Evolutionary conservation across 2,329 filamentous ascomycete genomes (phyloP).

Genomic region (Dactylonectria estremocensis): DNA sequence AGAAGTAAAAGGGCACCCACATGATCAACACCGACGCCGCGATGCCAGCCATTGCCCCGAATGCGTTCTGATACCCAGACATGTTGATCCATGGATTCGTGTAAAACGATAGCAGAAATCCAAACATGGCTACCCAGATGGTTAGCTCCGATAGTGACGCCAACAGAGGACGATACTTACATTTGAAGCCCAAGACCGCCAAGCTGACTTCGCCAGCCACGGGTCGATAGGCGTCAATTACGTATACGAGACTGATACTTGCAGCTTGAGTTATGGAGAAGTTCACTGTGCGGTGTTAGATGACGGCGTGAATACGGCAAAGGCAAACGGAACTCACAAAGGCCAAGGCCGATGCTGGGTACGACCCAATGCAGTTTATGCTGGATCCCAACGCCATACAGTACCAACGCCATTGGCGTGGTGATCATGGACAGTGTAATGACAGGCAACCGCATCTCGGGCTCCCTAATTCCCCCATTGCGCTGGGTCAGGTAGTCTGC

Average conservation of each 20-base stretch:
- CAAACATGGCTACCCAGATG: slow-evolving; percentile 62
- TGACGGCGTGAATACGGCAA: neutral
- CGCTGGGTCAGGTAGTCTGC: slow-evolving; percentile 65
- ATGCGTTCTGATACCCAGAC: slow-evolving; percentile 66
- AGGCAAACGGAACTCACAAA: slow-evolving; percentile 57
- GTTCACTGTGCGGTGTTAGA: slow-evolving; percentile 58
- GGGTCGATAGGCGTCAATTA: slow-evolving; percentile 71
- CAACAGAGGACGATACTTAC: slow-evolving; percentile 49
- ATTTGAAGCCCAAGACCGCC: slow-evolving; percentile 69
- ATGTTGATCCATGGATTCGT: slow-evolving; percentile 71
- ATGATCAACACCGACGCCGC: slow-evolving; percentile 61
- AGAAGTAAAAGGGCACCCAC: slow-evolving; percentile 67
- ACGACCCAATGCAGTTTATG: slow-evolving; percentile 68
- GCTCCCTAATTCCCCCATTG: slow-evolving; percentile 70
- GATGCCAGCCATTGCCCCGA: slow-evolving; percentile 72
- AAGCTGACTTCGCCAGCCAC: slow-evolving; percentile 70
- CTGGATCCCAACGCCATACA: slow-evolving; percentile 65
- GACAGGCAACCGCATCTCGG: slow-evolving; percentile 72
- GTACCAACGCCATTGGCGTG: slow-evolving; percentile 61
- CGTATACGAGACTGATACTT: slow-evolving; percentile 70
- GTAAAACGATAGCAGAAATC: slow-evolving; percentile 73
- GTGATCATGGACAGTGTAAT: slow-evolving; percentile 66
- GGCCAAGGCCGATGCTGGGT: slow-evolving; percentile 67
- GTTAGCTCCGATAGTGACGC: slow-evolving; percentile 25
- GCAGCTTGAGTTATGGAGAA: slow-evolving; percentile 71